Conservation (phyloP, 192 early-diverging fungal species). For the Tieghemiomyces parasiticus region DNA sequence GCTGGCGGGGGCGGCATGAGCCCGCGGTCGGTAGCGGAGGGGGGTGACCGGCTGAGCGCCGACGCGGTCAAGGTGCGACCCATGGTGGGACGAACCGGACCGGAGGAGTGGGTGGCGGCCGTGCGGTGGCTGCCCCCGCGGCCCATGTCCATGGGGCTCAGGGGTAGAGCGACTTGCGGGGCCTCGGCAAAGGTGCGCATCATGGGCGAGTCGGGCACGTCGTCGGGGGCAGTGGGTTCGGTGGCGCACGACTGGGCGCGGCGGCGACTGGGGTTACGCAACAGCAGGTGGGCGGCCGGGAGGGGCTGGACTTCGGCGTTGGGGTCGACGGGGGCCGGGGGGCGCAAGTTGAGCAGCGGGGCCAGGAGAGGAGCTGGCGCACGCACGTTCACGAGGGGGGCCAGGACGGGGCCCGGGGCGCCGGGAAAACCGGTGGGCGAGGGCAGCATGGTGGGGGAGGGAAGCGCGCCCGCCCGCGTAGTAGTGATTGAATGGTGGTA, state of each 20-base stretch:
- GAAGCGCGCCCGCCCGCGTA: not conserved
- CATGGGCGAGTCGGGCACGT: not conserved
- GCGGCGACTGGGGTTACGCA: constrained; percentile 5
- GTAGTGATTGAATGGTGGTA: not conserved
- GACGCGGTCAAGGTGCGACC: not conserved
- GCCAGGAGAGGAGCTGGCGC: not conserved
- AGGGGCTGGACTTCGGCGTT: not conserved
- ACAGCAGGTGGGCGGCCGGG: not conserved
- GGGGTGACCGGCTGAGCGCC: not conserved
- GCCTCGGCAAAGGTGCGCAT: constrained; percentile 6
- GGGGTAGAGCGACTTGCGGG: not conserved
- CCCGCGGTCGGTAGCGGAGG: not conserved
- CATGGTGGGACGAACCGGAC: not conserved
- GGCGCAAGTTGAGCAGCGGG: not conserved
- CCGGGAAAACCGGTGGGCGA: not conserved
- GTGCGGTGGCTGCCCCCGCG: not conserved
- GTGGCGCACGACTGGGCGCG: constrained; percentile 5
- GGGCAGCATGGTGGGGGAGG: not conserved
- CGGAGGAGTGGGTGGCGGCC: not conserved
- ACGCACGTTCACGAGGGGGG: not conserved
- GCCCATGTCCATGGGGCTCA: not conserved
- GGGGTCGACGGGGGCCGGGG: not conserved
- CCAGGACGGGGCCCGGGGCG: not conserved
- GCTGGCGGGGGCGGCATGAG: not conserved
- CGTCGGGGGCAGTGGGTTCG: not conserved